phyloP scores from a whole-genome alignment of 108 stramenopile species.

The Nitzschia putrida region DNA sequence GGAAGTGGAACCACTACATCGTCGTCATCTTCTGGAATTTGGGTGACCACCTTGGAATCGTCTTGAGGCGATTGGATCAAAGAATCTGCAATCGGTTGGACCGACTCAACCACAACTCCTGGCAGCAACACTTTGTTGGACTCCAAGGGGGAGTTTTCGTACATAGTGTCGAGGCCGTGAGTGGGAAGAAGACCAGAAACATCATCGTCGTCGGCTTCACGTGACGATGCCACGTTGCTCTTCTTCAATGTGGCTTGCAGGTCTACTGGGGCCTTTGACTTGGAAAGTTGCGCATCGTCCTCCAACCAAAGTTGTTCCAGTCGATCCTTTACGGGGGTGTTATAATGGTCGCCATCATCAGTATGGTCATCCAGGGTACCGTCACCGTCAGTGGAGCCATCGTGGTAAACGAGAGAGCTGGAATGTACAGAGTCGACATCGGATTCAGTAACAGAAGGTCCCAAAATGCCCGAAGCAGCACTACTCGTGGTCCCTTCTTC shows the following conservation, averaged over 20 bases:
- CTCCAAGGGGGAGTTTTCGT: not conserved
- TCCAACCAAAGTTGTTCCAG: conserved; percentile 13
- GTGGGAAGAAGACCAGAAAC: not conserved
- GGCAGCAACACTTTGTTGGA: not conserved
- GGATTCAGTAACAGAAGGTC: too few species aligned
- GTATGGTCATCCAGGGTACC: not conserved
- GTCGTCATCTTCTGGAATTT: not conserved
- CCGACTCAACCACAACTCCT: not conserved
- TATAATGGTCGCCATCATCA: conserved; percentile 5
- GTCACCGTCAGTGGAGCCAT: too few species aligned
- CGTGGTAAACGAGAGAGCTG: too few species aligned
- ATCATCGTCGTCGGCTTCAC: not conserved
- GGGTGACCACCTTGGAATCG: not conserved
- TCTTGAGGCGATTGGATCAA: not conserved
- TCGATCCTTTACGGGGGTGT: conserved; percentile 8
- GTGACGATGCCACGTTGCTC: not conserved
- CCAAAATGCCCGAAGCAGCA: too few species aligned
- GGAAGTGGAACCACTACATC: not conserved
- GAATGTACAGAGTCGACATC: too few species aligned
- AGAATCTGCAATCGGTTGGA: too few species aligned
- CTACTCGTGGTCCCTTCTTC: not conserved
- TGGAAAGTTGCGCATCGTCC: not conserved
- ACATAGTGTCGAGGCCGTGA: not conserved
- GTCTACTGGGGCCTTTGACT: not conserved
- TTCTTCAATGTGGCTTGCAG: not conserved